Conservation (phyloP, 2,329 filamentous ascomycete genomes). For the Kalmusia sp. region DNA sequence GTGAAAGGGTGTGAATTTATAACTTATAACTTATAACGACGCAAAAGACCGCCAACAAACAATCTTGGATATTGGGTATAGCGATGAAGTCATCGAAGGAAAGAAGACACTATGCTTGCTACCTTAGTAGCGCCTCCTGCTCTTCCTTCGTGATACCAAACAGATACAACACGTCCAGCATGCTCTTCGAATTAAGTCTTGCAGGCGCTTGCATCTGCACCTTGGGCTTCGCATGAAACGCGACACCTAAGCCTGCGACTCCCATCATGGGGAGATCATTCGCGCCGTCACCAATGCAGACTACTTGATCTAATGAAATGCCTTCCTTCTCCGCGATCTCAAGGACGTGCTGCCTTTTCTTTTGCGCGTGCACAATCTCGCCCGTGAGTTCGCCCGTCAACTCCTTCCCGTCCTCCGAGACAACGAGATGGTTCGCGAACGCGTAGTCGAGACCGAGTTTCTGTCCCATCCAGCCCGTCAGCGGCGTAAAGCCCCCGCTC, state of each 20-base stretch:
- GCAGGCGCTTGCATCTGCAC: slow-evolving; percentile 80
- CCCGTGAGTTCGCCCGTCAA: slow-evolving; percentile 77
- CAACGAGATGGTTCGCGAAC: slow-evolving; percentile 82
- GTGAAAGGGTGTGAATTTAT: no score
- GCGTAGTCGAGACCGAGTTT: slow-evolving; percentile 87
- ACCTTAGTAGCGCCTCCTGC: slow-evolving; percentile 13
- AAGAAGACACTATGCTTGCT: no score
- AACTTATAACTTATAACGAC: no score
- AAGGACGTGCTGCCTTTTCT: slow-evolving; percentile 74
- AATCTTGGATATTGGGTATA: no score
- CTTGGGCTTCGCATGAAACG: slow-evolving; percentile 83
- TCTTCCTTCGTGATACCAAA: slow-evolving; percentile 76
- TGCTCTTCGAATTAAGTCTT: slow-evolving; percentile 72
- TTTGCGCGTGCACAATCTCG: slow-evolving; percentile 76
- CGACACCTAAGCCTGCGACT: slow-evolving; percentile 77
- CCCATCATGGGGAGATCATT: slow-evolving; percentile 84
- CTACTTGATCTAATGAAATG: slow-evolving; percentile 69
- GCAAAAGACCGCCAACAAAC: no score
- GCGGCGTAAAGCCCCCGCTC: slow-evolving; percentile 88
- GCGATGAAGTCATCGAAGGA: no score
- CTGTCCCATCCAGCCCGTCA: slow-evolving; percentile 84
- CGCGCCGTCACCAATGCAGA: slow-evolving; percentile 82
- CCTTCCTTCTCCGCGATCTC: slow-evolving; percentile 74
- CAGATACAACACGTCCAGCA: slow-evolving; percentile 76
- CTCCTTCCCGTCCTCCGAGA: slow-evolving; percentile 59